These are phyloP conservation scores for Lipomyces orientalis DNA, from an alignment of 805 yeast genomes.

Conservation along the genomic window DNA sequence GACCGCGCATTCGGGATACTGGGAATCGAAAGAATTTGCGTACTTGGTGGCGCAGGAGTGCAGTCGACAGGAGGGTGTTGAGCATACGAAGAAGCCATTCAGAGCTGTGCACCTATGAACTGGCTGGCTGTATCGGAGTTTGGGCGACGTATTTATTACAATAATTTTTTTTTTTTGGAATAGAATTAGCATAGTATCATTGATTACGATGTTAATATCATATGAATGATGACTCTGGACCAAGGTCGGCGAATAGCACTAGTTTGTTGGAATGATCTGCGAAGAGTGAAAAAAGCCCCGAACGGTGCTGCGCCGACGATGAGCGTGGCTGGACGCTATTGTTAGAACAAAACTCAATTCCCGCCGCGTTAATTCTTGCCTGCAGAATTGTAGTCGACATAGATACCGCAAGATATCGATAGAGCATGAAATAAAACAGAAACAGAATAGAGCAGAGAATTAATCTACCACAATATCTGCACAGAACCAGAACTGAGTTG, in stretches of 20 bases:
- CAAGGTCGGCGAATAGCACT: too few relatives aligned
- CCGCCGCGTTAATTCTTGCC: too few relatives aligned
- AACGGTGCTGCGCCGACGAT: not conserved
- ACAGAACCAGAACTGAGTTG: too few relatives aligned
- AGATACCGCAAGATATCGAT: too few relatives aligned
- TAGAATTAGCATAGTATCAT: too few relatives aligned
- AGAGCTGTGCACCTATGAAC: conserved; percentile 24
- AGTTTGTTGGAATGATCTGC: too few relatives aligned
- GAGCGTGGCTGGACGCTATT: not conserved
- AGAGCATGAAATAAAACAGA: too few relatives aligned
- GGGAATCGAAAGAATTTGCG: conserved; percentile 85
- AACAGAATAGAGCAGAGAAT: too few relatives aligned
- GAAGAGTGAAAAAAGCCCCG: not conserved
- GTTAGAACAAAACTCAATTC: not conserved
- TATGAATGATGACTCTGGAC: too few relatives aligned
- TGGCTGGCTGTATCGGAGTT: not conserved
- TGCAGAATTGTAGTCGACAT: too few relatives aligned
- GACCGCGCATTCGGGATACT: conserved; percentile 87
- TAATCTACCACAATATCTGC: too few relatives aligned
- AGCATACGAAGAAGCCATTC: conserved; percentile 41
- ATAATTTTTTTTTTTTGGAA: not conserved
- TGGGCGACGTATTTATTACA: not conserved
- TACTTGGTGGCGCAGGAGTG: conserved; percentile 54
- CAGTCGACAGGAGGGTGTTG: conserved; percentile 43
- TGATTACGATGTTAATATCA: too few relatives aligned